Percentiles rank a stretch among this genome's conserved stretches.
Conservation (phyloP, 148 eudicot species). For the Rhododendron kiyosumense region DNA sequence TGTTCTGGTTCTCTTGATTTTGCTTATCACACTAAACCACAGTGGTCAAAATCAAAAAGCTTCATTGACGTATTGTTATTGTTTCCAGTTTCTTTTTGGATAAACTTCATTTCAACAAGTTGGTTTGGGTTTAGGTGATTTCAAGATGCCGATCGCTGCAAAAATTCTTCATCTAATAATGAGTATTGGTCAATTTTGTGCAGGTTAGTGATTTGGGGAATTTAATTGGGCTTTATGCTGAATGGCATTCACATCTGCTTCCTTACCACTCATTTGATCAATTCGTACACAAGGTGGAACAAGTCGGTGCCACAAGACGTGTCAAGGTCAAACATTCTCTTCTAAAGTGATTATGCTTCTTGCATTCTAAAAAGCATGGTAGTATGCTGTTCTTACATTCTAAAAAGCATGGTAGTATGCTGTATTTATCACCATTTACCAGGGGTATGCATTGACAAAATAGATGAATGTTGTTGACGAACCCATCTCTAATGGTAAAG, state of each 20-base stretch:
- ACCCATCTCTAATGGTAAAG: not conserved
- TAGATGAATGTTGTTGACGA: not conserved
- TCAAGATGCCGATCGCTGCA: not conserved
- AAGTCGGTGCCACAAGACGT: conserved; percentile 66
- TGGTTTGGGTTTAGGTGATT: not conserved
- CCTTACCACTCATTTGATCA: conserved; percentile 88
- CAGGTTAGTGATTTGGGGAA: conserved; percentile 77
- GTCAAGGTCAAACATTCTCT: conserved; percentile 50
- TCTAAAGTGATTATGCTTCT: not conserved
- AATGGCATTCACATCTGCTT: conserved; percentile 82
- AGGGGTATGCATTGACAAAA: not conserved
- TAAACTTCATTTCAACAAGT: not conserved
- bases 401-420: not conserved
- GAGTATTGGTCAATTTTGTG: conserved; percentile 4
- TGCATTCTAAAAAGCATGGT: not conserved
- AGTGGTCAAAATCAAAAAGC: not conserved
- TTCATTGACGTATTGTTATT: not conserved
- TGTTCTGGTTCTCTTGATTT: not conserved
- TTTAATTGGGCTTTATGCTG: conserved; percentile 71
- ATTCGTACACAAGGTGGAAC: conserved; percentile 83
- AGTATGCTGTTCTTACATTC: not conserved
- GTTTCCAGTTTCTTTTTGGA: not conserved
- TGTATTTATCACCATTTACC: not conserved
- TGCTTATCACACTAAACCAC: not conserved
- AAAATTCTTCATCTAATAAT: not conserved